Evolutionary conservation across 2,329 filamentous ascomycete species (phyloP).

Genomic region (Rhynchosporium secalis): DNA sequence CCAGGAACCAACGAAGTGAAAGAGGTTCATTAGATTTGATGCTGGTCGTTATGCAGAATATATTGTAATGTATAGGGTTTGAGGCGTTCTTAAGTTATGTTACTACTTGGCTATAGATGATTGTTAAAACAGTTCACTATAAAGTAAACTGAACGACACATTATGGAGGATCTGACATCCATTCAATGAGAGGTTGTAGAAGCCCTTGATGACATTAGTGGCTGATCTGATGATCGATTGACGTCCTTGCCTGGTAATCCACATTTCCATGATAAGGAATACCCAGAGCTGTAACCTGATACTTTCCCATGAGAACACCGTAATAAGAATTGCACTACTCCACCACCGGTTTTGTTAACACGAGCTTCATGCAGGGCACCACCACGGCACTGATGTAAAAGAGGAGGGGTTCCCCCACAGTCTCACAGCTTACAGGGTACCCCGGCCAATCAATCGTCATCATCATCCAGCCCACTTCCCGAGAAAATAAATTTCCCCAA

Average conservation of each 20-base stretch:
- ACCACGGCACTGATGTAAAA: neutral
- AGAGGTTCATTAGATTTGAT: constrained; percentile 37
- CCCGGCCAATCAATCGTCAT: constrained; percentile 11
- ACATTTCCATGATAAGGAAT: neutral
- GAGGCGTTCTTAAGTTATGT: constrained; percentile 8
- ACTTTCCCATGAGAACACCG: neutral
- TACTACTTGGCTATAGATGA: constrained; percentile 18
- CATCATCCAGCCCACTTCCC: constrained; percentile 13
- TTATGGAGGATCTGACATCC: neutral
- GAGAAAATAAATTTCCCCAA: constrained; percentile 10
- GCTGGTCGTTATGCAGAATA: no score
- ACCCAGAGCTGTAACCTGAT: neutral
- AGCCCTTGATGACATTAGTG: neutral
- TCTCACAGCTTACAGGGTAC: neutral
- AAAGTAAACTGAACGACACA: constrained; percentile 13
- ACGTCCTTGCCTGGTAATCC: neutral
- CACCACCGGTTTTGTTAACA: constrained; percentile 1
- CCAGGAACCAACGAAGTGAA: constrained; percentile 29
- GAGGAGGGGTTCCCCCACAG: neutral
- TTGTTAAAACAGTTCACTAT: constrained; percentile 18
- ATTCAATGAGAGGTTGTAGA: constrained; percentile 26
- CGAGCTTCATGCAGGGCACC: constrained; percentile 5
- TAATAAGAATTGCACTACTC: neutral
- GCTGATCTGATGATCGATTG: neutral
- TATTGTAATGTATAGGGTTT: neutral